These are phyloP conservation scores for Ustulina deusta DNA, from an alignment of 2,329 filamentous ascomycete genomes.

Conservation along the genomic window DNA sequence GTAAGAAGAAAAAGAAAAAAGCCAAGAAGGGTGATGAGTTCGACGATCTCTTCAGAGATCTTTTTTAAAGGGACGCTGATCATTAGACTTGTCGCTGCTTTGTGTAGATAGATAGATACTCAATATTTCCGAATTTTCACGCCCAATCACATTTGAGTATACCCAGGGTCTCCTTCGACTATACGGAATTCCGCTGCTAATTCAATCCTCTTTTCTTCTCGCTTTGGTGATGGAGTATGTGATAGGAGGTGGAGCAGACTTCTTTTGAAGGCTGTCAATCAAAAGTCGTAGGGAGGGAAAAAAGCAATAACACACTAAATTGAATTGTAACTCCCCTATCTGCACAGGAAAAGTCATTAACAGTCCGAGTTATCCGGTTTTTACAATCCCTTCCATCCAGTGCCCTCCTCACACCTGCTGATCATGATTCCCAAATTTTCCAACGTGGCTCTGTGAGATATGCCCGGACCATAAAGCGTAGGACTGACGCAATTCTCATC, in stretches of 20 bases:
- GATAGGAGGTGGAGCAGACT: background rate
- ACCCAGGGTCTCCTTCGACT: background rate
- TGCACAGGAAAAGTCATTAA: constrained; percentile 15
- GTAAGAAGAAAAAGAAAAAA: constrained; percentile 64
- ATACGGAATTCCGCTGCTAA: background rate
- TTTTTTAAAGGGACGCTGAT: constrained; percentile 55
- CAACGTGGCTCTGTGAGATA: background rate
- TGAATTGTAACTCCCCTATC: constrained; percentile 15
- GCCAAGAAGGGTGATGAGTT: constrained; percentile 74
- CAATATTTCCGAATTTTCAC: background rate
- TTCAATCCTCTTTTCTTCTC: background rate
- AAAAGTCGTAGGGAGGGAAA: background rate
- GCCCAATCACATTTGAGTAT: background rate
- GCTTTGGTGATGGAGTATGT: background rate
- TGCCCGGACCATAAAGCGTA: constrained; percentile 8
- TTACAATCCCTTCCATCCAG: constrained; percentile 13
- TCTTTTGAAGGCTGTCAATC: background rate
- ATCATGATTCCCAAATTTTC: constrained; percentile 7
- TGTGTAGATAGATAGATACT: background rate
- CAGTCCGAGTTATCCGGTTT: constrained; percentile 22
- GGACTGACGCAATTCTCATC: constrained; percentile 15
- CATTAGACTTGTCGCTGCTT: background rate
- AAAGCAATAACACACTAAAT: constrained; percentile 32
- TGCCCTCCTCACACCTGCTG: constrained; percentile 11
- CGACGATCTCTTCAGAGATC: constrained; percentile 76